Conservation (phyloP, 192 early-diverging fungal genomes). For the Ambispora gerdemannii region DNA sequence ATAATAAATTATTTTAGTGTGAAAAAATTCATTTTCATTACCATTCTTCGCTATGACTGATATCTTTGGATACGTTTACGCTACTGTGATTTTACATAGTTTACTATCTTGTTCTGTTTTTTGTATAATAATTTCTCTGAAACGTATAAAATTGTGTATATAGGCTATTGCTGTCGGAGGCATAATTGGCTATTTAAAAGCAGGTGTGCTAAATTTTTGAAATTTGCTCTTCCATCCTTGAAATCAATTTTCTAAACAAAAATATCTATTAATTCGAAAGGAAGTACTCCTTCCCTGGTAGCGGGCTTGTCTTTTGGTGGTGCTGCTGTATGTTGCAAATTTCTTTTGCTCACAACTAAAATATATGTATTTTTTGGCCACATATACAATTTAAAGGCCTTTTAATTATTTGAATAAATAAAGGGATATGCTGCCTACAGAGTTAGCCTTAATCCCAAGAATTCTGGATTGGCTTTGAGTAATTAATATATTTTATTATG, state of each 20-base stretch:
- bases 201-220: constrained; percentile 7
- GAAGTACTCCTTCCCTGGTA: constrained; percentile 31
- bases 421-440: constrained; percentile 33
- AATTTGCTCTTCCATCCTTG: too few species aligned
- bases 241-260: too few species aligned
- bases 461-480: constrained; percentile 37
- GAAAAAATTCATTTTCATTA: too few species aligned
- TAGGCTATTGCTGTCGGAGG: constrained; percentile 31
- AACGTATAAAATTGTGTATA: too few species aligned
- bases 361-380: background rate
- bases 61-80: constrained; percentile 32
- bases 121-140: too few species aligned
- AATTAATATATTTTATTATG: constrained; percentile 21
- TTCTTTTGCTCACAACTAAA: background rate
- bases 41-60: too few species aligned
- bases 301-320: constrained; percentile 36
- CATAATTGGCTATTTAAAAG: constrained; percentile 30
- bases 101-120: too few species aligned
- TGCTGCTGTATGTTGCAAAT: constrained; percentile 22
- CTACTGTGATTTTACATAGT: background rate
- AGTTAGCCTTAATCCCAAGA: constrained; percentile 31
- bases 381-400: background rate
- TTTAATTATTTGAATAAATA: background rate
- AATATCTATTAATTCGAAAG: too few species aligned
- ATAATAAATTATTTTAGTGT: too few species aligned